Conservation (phyloP, 345 rosid genomes). For the Lepidium didymum region DNA sequence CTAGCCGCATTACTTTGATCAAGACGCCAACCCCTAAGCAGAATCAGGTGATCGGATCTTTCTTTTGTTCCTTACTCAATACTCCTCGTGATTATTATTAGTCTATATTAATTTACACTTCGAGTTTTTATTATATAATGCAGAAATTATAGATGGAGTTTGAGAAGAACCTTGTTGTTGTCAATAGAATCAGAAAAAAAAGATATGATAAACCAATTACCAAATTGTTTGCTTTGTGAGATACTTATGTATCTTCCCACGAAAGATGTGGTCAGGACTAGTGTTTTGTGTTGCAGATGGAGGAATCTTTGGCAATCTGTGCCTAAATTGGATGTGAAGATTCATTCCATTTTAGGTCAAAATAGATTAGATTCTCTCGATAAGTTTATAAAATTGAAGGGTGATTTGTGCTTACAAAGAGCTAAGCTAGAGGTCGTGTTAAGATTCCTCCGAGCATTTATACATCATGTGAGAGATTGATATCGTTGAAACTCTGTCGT, state of each 20-base stretch:
- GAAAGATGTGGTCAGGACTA: background rate
- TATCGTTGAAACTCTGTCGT: background rate
- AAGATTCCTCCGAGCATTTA: slow-evolving; percentile 14
- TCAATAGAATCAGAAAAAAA: background rate
- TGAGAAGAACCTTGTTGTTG: background rate
- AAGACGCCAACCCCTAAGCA: background rate
- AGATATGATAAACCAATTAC: background rate
- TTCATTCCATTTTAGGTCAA: background rate
- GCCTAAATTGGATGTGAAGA: background rate
- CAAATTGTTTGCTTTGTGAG: background rate
- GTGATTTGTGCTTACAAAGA: background rate
- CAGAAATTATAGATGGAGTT: background rate
- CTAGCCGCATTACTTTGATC: background rate
- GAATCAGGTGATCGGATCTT: background rate
- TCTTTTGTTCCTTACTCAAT: background rate
- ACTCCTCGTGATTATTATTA: background rate
- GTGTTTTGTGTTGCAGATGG: background rate
- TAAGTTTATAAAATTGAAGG: background rate
- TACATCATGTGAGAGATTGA: slow-evolving; percentile 18
- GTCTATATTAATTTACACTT: background rate
- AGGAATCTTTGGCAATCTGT: background rate
- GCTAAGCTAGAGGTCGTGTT: background rate
- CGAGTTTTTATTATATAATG: background rate
- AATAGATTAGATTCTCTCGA: background rate
- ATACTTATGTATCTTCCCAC: background rate